phyloP scores from a whole-genome alignment of 805 yeast genomes.

The Teunomyces lycoperdinae region DNA sequence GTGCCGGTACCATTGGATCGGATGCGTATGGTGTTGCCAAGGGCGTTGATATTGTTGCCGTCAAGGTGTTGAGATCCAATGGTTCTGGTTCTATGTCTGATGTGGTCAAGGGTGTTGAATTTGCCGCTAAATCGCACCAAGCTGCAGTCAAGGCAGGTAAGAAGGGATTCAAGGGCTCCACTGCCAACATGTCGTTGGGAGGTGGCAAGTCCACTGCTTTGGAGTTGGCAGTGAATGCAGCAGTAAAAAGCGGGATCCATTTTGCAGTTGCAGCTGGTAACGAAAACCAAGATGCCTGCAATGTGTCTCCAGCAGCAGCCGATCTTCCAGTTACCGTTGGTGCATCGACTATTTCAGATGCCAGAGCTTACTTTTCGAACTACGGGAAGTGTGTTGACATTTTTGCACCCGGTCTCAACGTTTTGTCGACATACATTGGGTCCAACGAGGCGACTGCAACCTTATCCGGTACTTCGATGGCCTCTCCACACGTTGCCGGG shows the following conservation, averaged over 20 bases:
- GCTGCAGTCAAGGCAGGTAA: constrained; percentile 35
- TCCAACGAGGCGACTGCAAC: no score
- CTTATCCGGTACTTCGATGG: constrained; percentile 55
- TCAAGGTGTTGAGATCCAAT: constrained; percentile 76
- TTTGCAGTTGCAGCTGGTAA: constrained; percentile 66
- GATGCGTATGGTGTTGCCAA: constrained; percentile 81
- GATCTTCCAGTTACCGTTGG: constrained; percentile 53
- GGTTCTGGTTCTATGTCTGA: constrained; percentile 85
- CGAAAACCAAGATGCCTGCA: constrained; percentile 59
- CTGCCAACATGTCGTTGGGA: constrained; percentile 62
- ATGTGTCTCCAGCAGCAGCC: constrained; percentile 61
- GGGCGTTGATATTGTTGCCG: constrained; percentile 73
- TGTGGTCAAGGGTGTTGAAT: constrained; percentile 82
- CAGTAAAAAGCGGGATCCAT: constrained; percentile 53
- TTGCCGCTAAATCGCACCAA: constrained; percentile 71
- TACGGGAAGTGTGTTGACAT: constrained; percentile 53
- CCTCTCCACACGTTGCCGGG: constrained; percentile 59
- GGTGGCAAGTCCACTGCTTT: constrained; percentile 57
- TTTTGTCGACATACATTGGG: constrained; percentile 41
- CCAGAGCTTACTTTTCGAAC: constrained; percentile 52
- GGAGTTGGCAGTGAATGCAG: constrained; percentile 59
- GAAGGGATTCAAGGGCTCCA: constrained; percentile 55
- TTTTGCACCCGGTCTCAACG: constrained; percentile 56
- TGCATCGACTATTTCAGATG: constrained; percentile 44
- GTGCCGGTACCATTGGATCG: constrained; percentile 94